These are phyloP conservation scores for Fusarium nygamai DNA, from an alignment of 2,329 filamentous ascomycete species.

Conservation along the genomic window DNA sequence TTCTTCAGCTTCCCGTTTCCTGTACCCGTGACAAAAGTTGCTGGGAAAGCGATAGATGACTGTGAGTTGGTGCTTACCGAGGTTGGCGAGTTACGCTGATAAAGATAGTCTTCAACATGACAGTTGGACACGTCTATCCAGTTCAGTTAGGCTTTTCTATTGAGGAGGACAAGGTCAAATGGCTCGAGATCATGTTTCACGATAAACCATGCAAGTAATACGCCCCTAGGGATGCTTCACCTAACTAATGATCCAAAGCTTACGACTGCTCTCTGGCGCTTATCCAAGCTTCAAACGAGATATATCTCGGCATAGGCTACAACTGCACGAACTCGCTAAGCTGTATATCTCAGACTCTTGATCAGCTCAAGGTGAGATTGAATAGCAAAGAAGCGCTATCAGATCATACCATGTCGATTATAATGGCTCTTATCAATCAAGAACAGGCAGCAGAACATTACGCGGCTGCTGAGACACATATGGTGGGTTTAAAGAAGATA, in stretches of 20 bases:
- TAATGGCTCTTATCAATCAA: conserved; percentile 5
- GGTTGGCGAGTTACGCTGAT: background rate
- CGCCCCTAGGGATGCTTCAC: fast-evolving
- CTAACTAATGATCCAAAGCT: background rate
- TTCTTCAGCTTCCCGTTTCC: conserved; percentile 6
- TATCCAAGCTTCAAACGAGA: conserved; percentile 14
- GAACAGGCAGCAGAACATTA: conserved; percentile 2
- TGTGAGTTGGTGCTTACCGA: background rate
- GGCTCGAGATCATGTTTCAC: conserved; percentile 12
- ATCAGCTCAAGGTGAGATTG: background rate
- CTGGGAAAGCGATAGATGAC: conserved; percentile 5
- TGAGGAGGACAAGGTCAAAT: background rate
- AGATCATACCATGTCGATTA: background rate
- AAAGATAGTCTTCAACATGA: background rate
- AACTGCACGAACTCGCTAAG: background rate
- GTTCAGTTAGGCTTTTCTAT: background rate
- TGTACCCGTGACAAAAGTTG: background rate
- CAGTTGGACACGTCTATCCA: background rate
- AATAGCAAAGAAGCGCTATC: background rate
- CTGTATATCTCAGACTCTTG: conserved; percentile 3
- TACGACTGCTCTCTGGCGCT: background rate
- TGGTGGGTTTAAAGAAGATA: background rate
- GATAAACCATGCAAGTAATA: background rate
- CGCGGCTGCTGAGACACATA: background rate
- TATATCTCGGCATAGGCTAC: conserved; percentile 1